phyloP scores from a whole-genome alignment of 2,329 filamentous ascomycete genomes.

The Ophiocordyceps camponoti-rufipedis region DNA sequence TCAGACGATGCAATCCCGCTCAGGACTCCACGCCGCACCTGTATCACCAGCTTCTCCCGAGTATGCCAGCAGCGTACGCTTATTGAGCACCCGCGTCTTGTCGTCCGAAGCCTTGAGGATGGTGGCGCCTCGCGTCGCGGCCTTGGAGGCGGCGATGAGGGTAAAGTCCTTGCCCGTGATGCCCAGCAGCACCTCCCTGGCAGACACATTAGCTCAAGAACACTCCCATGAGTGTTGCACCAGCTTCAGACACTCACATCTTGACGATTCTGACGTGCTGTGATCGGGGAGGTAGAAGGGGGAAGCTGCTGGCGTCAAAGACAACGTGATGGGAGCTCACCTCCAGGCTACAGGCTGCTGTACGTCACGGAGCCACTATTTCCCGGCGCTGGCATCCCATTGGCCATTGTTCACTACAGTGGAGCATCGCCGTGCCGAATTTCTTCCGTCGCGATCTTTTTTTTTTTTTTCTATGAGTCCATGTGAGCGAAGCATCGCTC shows the following conservation, averaged over 20 bases:
- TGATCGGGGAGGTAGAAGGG: background rate
- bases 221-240: no score
- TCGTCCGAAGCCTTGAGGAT: conserved; percentile 91
- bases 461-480: background rate
- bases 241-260: conserved; percentile 2
- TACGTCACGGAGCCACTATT: conserved; percentile 17
- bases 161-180: conserved; percentile 99
- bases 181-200: conserved; percentile 90
- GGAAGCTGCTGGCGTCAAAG: background rate
- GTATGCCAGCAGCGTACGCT: conserved; percentile 87
- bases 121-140: conserved; percentile 91
- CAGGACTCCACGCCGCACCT: conserved; percentile 29
- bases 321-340: background rate
- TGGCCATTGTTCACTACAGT: conserved; percentile 4
- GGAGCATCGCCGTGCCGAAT: background rate
- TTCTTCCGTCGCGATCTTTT: conserved; percentile 11
- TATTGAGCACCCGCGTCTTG: conserved; percentile 86
- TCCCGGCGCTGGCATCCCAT: conserved; percentile 7
- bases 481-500: conserved; percentile 2
- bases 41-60: conserved; percentile 94
- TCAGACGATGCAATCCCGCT: conserved; percentile 5
- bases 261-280: background rate
- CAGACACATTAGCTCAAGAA: conserved; percentile 1
- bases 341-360: conserved; percentile 15
- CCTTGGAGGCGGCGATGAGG: conserved; percentile 93